Conservation (phyloP, 2,329 filamentous ascomycete genomes). For the Ceratocystis colombiana region DNA sequence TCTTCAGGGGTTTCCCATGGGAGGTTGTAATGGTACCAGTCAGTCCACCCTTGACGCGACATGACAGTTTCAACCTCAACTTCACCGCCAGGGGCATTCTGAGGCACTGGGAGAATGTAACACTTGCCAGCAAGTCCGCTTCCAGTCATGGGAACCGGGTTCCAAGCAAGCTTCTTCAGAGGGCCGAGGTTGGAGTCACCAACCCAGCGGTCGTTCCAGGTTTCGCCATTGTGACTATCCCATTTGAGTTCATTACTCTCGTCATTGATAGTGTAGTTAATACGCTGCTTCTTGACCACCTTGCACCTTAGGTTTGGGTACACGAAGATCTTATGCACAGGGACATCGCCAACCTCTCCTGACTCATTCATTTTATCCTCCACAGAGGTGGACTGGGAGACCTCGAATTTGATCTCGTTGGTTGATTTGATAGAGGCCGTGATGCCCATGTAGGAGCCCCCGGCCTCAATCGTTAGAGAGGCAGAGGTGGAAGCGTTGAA, state of each 20-base stretch:
- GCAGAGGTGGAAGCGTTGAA: not conserved
- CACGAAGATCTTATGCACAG: too few relatives aligned
- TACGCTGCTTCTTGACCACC: too few relatives aligned
- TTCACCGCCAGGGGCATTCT: not conserved
- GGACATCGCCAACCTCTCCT: too few relatives aligned
- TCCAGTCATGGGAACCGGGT: not conserved
- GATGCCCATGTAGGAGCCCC: not conserved
- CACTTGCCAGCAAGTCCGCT: not conserved
- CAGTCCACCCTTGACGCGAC: not conserved
- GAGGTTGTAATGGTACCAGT: not conserved
- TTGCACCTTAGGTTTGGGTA: too few relatives aligned
- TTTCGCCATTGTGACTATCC: not conserved
- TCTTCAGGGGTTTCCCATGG: not conserved
- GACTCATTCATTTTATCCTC: too few relatives aligned
- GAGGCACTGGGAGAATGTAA: not conserved
- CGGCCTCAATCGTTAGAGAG: not conserved
- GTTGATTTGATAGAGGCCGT: too few relatives aligned
- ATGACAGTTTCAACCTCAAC: not conserved
- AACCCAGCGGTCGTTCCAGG: not conserved
- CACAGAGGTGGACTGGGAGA: too few relatives aligned
- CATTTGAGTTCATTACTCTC: not conserved
- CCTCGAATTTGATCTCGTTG: too few relatives aligned
- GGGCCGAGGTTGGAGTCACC: not conserved
- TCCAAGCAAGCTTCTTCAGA: not conserved
- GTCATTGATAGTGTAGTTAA: not conserved